A percentile compares a stretch with the other conserved stretches of the same genome.
Evolutionary conservation across 2,329 filamentous ascomycete genomes (phyloP).

Genomic region (Pseudogymnoascus sp.): DNA sequence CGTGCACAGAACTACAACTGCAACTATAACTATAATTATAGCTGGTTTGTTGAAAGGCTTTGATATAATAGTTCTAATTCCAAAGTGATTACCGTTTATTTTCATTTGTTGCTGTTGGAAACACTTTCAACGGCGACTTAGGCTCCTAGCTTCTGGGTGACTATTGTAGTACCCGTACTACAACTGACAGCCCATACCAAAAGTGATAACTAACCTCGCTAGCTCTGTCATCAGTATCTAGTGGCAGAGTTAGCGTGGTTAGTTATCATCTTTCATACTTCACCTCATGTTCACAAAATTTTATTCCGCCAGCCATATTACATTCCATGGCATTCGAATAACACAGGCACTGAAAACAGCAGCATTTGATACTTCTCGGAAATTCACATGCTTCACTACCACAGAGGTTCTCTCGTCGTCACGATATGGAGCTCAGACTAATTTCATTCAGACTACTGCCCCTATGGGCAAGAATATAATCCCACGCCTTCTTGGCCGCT

Average conservation of each 20-base stretch:
- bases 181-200: not conserved
- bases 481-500: not conserved
- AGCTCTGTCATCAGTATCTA: not conserved
- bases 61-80: not conserved
- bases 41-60: not conserved
- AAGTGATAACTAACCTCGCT: conserved; percentile 3
- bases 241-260: not conserved
- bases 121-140: not conserved
- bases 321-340: not conserved
- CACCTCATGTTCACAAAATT: not conserved
- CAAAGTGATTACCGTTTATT: not conserved
- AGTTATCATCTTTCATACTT: not conserved
- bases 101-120: not conserved
- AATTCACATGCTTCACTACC: not conserved
- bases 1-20: not conserved
- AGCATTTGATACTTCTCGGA: not conserved
- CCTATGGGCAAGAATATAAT: not conserved
- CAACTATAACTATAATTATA: not conserved
- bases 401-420: not conserved
- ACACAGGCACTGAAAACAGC: not conserved
- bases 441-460: not conserved
- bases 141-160: not conserved
- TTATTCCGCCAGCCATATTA: not conserved
- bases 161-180: conserved; percentile 1
- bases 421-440: not conserved